Percentiles rank a stretch among this genome's conserved stretches.
Evolutionary conservation across 371 early-diverging fungal genomes (phyloP).

Genomic region (Scutellospora calospora): DNA sequence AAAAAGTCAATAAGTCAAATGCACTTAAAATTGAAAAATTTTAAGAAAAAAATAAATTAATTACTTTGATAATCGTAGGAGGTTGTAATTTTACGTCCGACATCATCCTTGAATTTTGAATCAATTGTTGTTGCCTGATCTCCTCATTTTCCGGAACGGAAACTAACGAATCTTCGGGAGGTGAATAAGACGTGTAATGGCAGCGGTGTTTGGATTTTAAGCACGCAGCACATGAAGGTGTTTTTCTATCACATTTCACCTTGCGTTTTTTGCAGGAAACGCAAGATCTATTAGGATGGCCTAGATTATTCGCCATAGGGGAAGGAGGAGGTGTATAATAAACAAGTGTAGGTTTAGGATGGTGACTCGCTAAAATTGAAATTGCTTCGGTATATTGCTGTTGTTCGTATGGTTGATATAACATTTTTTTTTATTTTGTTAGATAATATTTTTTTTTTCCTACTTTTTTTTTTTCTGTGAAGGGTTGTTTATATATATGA

Average conservation of each 20-base stretch:
- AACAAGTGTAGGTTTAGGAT: neutral
- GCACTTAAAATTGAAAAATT: neutral
- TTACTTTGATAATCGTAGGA: neutral
- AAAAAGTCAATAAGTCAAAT: neutral
- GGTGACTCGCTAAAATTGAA: neutral
- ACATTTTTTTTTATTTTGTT: too few species aligned
- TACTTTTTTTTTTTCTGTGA: too few species aligned
- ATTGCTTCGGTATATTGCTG: too few species aligned
- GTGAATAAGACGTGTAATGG: constrained; percentile 38
- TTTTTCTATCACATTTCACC: constrained; percentile 41
- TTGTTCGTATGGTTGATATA: too few species aligned
- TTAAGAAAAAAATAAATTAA: neutral
- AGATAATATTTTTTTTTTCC: too few species aligned
- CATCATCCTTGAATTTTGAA: neutral
- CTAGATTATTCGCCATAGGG: neutral
- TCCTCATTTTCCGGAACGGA: neutral
- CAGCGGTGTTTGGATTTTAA: constrained; percentile 32
- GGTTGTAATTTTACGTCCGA: neutral
- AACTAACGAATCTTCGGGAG: neutral
- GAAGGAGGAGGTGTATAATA: neutral
- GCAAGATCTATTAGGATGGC: constrained; percentile 39
- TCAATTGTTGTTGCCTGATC: neutral
- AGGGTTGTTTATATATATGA: too few species aligned
- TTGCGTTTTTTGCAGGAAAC: constrained; percentile 30
- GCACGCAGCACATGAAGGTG: constrained; percentile 36